Evolutionary conservation across 1,139 yeast species (phyloP), one percentile per base, ranked within the genome.

Genomic region (Geotrichum klebahnii): DNA sequence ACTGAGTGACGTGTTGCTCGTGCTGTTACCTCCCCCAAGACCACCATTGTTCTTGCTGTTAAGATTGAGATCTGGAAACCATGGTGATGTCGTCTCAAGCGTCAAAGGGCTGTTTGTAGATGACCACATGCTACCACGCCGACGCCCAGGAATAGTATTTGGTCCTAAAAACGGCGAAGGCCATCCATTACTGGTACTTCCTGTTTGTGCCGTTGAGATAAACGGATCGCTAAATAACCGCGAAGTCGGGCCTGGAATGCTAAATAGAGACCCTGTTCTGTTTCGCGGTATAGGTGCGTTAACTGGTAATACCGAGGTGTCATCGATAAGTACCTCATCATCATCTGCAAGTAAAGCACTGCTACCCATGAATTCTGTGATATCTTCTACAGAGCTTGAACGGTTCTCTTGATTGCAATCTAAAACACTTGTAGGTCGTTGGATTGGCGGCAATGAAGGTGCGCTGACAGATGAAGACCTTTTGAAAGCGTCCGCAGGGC

Each of bases 361-460:
- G 26, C 59, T 54, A 9, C 62, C 60, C 55, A 61, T 54, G n/a
- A 20, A 14, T 14, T 28, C 24, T n/a, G 17, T 16, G 12, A n/a
- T 10, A 19, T 36, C 24, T 4, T 12, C 26, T 19, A 5, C 9
- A 8, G 5, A 2, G 14, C 24, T 36, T 10, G 60, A 52, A 35
- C 52, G 53, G 28, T 55, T 41, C 47, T 56, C 61, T 36, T 53
- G 59, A 19, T 28, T 37, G 35, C 35, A 17, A 4, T 35, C 41
- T 17, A 40, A 14, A 5, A 46, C 48, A 35, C 56, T 51, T 3
- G 46, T 45, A 10, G 56, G 56, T 3, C 55, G 50, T 36, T 50
- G 50, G 28, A 48, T 51, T 10, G 56, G 53, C 31, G 44, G 45
- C 23, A 48, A 23, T 24, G 40, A 39, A 12, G n/a, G n/a, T n/a